Percentiles rank a stretch among this genome's conserved stretches.
Conservation (phyloP, 495 filamentous ascomycete species). For the Podospora australis region DNA sequence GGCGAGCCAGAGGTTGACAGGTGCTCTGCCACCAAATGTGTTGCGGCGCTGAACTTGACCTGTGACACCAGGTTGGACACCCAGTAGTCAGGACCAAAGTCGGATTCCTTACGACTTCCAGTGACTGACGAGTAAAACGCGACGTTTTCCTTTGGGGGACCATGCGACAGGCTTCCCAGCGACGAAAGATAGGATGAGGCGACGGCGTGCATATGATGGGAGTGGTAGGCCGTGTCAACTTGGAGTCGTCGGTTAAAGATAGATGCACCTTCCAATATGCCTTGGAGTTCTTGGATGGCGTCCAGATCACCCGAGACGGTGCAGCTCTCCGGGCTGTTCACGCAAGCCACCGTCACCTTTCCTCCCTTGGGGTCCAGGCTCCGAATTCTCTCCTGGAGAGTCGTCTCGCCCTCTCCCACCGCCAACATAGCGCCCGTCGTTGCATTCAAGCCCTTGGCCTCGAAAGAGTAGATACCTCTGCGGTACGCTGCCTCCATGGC, state of each 20-base stretch:
- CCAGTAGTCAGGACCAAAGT: constrained; percentile 4
- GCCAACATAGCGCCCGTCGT: constrained; percentile 45
- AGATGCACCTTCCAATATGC: constrained; percentile 1
- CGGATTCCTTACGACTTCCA: background rate
- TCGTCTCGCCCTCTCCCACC: constrained; percentile 19
- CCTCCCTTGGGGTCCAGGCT: constrained; percentile 8
- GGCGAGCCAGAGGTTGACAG: background rate
- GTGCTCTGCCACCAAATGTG: background rate
- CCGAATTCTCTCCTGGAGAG: background rate
- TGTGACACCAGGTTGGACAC: constrained; percentile 1
- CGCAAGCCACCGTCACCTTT: constrained; percentile 18
- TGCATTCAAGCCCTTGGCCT: background rate
- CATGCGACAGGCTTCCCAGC: background rate
- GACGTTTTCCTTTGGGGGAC: background rate
- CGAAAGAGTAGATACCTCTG: constrained; percentile 24
- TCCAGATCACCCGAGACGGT: constrained; percentile 39
- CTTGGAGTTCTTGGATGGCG: constrained; percentile 22
- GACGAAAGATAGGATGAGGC: constrained; percentile 23
- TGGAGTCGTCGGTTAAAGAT: constrained; percentile 23
- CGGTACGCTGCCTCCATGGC: constrained; percentile 44
- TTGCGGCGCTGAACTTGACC: background rate
- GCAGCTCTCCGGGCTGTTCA: constrained; percentile 37
- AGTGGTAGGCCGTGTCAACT: constrained; percentile 36
- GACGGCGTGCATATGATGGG: constrained; percentile 31
- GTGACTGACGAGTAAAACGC: constrained; percentile 5